Base-by-base conservation (phyloP, 2,329 filamentous ascomycete species). In the Leptographium wingfieldii region DNA sequence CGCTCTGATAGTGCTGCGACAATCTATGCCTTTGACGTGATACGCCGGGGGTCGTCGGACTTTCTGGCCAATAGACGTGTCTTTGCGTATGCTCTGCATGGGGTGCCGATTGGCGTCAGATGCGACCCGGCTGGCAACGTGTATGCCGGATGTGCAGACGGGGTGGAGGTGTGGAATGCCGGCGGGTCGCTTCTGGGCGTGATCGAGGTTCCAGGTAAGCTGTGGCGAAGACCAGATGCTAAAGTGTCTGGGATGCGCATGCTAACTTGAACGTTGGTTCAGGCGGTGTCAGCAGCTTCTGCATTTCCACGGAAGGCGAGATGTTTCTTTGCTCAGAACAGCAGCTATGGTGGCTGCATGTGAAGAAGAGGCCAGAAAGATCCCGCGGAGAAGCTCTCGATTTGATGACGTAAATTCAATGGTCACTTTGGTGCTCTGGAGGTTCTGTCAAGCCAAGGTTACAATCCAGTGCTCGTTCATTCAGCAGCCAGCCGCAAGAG, bases 21-120 rank as follows among this genome's bases (percentile, higher is more conserved):
- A 1, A 74, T 77, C 6, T 81, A 80, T 57, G 76, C 77, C 0
- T 80, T 75, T 58, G 77, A 81, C 65, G 68, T 82, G 7, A 58
- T 71, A 3, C 67, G 59, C 1, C 69, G 70, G 10, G 65, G 67
- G 12, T 71, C 66, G 2, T 68, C 73, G 2, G 72, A 72, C 0
- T 77, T 77, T 57, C 68, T 82, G 12, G 65, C 66, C 1, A 80
- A 81, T 65, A 74, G 73, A 55, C 75, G 78, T 29, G 66, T 81
- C 0, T 83, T 84, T 64, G 76, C 80, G 1, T 77, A 76, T 62
- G 73, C 75, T 0, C 71, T 74, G 40, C 68, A 69, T 0, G 78
- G 78, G 0, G 71, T 76, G 6, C 78, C 80, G 0, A 71, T 65
- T 61, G 72, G 69, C 33, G 71, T 79, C 52, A 68, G 69, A 48